These are phyloP conservation scores for Moricandia moricandioides DNA, from an alignment of 345 rosid species.

Conservation along the genomic window DNA sequence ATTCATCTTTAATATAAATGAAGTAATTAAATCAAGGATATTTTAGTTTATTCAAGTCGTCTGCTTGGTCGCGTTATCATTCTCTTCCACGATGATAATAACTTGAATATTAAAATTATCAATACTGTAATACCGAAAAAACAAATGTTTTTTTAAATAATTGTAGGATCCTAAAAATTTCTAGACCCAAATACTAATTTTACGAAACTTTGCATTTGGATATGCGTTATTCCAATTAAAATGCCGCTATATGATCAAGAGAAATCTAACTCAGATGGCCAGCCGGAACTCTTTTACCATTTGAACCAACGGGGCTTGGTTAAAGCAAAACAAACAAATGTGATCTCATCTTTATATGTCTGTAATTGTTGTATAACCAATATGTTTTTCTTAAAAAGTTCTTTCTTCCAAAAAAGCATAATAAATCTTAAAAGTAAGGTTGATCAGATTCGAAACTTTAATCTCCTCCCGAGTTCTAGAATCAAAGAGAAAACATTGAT, in stretches of 20 bases:
- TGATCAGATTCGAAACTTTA: slow-evolving; percentile 3
- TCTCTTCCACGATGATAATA: slow-evolving; percentile 10
- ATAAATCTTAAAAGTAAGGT: background rate
- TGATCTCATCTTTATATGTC: background rate
- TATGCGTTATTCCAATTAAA: no score
- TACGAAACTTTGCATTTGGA: no score
- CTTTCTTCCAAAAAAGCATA: background rate
- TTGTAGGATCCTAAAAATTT: no score
- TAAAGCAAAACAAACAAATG: no score
- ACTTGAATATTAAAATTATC: background rate
- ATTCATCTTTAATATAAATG: background rate
- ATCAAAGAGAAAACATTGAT: background rate
- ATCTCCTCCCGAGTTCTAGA: slow-evolving; percentile 3
- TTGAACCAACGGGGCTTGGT: no score
- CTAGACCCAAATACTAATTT: no score
- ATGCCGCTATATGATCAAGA: no score
- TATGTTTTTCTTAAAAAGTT: background rate
- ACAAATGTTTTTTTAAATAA: no score
- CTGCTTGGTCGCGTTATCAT: slow-evolving; percentile 26
- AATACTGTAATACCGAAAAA: background rate
- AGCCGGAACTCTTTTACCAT: no score
- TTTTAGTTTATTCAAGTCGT: slow-evolving; percentile 1
- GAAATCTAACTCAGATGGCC: no score
- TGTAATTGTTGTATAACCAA: background rate
- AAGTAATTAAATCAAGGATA: background rate